Conservation (phyloP, 108 stramenopile species). For the Fragilariopsis cylindrus region DNA sequence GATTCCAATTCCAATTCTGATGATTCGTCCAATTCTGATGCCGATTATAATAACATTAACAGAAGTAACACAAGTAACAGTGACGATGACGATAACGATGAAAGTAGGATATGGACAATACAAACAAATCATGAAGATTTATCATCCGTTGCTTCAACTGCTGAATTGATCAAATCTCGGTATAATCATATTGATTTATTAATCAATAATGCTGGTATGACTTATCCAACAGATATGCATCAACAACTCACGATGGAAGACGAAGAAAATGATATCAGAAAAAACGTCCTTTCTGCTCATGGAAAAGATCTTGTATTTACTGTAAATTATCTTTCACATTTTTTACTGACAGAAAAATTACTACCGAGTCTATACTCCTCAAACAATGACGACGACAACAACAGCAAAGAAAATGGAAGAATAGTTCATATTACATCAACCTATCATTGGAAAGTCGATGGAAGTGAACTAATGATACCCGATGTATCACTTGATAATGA, state of each 20-base stretch:
- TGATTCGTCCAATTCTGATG: conserved; percentile 21
- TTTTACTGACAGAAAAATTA: conserved; percentile 55
- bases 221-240: background rate
- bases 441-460: conserved; percentile 46
- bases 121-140: conserved; percentile 10
- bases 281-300: conserved; percentile 11
- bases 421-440: conserved; percentile 50
- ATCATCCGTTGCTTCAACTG: background rate
- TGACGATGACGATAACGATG: conserved; percentile 28
- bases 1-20: conserved; percentile 8
- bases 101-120: conserved; percentile 7
- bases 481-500: background rate
- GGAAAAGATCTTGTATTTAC: conserved; percentile 38
- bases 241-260: background rate
- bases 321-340: conserved; percentile 74
- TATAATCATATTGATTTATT: conserved; percentile 46
- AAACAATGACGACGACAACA: background rate
- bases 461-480: conserved; percentile 24
- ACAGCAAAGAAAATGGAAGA: conserved; percentile 27
- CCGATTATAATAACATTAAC: too few relatives aligned
- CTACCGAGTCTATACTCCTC: conserved; percentile 1
- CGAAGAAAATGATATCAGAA: too few relatives aligned
- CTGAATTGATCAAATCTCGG: background rate
- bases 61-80: conserved; percentile 11
- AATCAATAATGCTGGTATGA: conserved; percentile 64